Percentiles rank a stretch among this genome's conserved stretches.
Evolutionary conservation across 495 filamentous ascomycete species (phyloP).

Genomic region (Entonaema liquescens): DNA sequence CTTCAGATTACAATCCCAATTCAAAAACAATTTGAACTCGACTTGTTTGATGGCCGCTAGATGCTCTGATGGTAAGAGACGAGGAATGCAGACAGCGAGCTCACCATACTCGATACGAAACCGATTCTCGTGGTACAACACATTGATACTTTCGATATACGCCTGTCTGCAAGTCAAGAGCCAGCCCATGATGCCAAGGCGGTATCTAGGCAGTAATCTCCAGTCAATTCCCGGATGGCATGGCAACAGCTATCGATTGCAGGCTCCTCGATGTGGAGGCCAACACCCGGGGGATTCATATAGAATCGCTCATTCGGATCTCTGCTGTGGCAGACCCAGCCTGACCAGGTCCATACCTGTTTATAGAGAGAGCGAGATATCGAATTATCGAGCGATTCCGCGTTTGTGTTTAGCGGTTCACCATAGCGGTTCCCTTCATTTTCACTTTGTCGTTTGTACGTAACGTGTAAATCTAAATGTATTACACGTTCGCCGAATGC

Average conservation of each 20-base stretch:
- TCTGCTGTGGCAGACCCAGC: conserved; percentile 36
- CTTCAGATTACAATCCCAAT: no score
- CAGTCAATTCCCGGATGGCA: no score
- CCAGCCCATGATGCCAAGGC: conserved; percentile 38
- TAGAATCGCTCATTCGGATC: neutral
- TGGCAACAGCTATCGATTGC: neutral
- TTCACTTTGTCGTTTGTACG: no score
- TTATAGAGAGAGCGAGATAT: conserved; percentile 6
- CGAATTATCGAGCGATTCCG: neutral
- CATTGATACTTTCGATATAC: conserved; percentile 35
- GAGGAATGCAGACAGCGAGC: neutral
- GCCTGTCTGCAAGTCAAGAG: conserved; percentile 35
- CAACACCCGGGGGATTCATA: neutral
- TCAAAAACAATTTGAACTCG: no score
- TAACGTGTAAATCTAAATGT: conserved; percentile 35
- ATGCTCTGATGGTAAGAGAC: neutral
- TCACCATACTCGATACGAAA: conserved; percentile 22
- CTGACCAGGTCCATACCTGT: conserved; percentile 34
- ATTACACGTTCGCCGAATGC: conserved; percentile 36
- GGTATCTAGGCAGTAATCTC: no score
- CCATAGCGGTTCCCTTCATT: no score
- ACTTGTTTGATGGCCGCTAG: neutral
- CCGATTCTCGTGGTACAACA: conserved; percentile 35
- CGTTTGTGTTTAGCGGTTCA: conserved; percentile 2
- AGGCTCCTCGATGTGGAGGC: neutral